These are phyloP conservation scores for Yamadazyma diospyri DNA, from an alignment of 1,139 yeast species.

Conservation along the genomic window DNA sequence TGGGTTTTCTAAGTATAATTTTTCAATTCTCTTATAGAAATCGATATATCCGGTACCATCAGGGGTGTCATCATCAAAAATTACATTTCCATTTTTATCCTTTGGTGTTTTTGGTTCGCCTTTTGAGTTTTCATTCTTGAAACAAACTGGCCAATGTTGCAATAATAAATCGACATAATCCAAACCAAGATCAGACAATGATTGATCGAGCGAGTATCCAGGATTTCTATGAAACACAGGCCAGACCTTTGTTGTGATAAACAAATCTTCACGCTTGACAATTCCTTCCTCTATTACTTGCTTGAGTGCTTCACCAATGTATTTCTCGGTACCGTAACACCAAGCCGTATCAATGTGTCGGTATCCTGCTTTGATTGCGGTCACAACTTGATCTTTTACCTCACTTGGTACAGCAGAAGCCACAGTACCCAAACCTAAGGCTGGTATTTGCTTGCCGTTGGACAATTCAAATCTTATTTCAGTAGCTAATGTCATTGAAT, in stretches of 20 bases:
- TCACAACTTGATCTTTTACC: conserved; percentile 31
- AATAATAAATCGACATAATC: conserved; percentile 57
- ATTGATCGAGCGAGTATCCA: conserved; percentile 31
- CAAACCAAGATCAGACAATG: conserved; percentile 35
- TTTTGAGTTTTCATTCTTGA: conserved; percentile 25
- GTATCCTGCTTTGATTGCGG: conserved; percentile 39
- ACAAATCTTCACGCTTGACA: conserved; percentile 52
- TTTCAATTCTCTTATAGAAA: conserved; percentile 45
- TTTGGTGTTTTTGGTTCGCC: conserved; percentile 32
- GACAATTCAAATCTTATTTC: conserved; percentile 19
- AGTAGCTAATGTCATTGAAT: conserved; percentile 17
- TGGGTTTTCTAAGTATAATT: conserved; percentile 26
- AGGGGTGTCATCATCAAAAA: conserved; percentile 35
- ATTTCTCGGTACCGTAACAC: conserved; percentile 46
- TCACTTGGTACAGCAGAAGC: conserved; percentile 25
- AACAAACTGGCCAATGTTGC: conserved; percentile 58
- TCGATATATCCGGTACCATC: conserved; percentile 33
- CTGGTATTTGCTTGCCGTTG: conserved; percentile 32
- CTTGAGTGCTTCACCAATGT: conserved; percentile 47
- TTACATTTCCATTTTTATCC: conserved; percentile 35
- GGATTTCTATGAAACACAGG: conserved; percentile 31
- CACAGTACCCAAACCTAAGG: conserved; percentile 37
- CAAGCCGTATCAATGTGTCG: conserved; percentile 43
- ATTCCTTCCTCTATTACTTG: conserved; percentile 45
- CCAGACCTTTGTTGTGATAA: conserved; percentile 62